phyloP scores from a whole-genome alignment of 306 rosid genomes.

The Lotus japonicus region DNA sequence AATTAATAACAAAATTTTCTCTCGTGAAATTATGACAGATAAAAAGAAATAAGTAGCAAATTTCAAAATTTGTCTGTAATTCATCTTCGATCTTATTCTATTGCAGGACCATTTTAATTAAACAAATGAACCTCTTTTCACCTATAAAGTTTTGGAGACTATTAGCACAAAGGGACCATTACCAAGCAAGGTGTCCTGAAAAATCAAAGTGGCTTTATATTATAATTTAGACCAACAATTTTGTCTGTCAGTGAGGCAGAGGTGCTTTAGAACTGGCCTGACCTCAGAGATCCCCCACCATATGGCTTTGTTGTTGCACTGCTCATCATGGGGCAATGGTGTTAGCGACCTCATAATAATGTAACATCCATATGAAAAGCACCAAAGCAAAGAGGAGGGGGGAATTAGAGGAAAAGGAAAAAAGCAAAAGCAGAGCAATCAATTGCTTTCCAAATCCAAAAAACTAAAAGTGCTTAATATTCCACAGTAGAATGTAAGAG shows the following conservation, averaged over 20 bases:
- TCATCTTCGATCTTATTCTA: too few species aligned
- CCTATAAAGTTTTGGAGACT: background rate
- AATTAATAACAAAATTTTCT: too few species aligned
- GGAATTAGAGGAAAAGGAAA: background rate
- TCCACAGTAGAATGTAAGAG: constrained; percentile 57
- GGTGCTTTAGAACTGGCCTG: background rate
- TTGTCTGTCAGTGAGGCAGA: background rate
- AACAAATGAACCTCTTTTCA: background rate
- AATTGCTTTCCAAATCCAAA: constrained; percentile 43
- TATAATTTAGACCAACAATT: background rate
- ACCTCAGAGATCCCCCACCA: constrained; percentile 21
- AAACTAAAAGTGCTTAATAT: constrained; percentile 43
- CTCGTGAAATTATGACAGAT: too few species aligned
- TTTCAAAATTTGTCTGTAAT: too few species aligned
- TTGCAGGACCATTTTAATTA: too few species aligned
- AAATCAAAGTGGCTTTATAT: constrained; percentile 6
- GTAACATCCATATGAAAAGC: background rate
- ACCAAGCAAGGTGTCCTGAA: constrained; percentile 7
- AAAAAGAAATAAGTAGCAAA: too few species aligned
- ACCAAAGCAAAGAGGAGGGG: background rate
- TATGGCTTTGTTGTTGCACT: background rate
- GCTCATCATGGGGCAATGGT: background rate
- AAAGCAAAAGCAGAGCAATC: constrained; percentile 27
- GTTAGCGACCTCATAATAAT: constrained; percentile 19
- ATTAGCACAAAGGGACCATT: background rate